phyloP scores from a whole-genome alignment of 192 early-diverging fungal species.

The Hyaloraphidium curvatum region DNA sequence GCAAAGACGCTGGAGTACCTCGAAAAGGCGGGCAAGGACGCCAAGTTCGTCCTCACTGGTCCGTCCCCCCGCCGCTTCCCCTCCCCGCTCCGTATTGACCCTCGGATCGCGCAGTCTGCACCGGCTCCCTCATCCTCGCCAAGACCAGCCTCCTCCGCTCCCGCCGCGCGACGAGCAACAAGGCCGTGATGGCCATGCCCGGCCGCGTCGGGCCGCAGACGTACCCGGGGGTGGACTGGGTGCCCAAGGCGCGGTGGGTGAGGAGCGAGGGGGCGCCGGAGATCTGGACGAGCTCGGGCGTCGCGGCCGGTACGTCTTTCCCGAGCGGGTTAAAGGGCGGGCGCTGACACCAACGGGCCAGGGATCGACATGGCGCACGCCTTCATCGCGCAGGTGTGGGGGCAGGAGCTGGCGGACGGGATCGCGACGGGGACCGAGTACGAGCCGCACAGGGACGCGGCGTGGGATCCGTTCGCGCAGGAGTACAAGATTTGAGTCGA shows the following conservation, averaged over 20 bases:
- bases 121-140: neutral
- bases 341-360: neutral
- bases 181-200: neutral
- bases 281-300: constrained; percentile 1
- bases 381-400: neutral
- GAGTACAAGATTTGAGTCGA: neutral
- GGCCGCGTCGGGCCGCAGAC: neutral
- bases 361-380: constrained; percentile 1
- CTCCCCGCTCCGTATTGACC: neutral
- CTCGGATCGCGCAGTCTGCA: constrained; percentile 1
- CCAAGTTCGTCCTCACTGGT: neutral
- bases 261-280: neutral
- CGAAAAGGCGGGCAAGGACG: neutral
- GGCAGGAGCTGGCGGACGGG: neutral
- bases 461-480: neutral
- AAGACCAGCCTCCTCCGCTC: neutral
- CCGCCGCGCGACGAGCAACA: neutral
- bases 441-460: neutral
- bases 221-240: neutral
- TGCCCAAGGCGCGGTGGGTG: neutral
- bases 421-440: constrained; percentile 1
- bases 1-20: neutral
- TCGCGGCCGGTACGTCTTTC: neutral
- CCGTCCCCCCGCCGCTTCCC: neutral
- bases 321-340: neutral